Conservation (phyloP, 2,329 filamentous ascomycete genomes). For the Biscogniauxia mediterranea region DNA sequence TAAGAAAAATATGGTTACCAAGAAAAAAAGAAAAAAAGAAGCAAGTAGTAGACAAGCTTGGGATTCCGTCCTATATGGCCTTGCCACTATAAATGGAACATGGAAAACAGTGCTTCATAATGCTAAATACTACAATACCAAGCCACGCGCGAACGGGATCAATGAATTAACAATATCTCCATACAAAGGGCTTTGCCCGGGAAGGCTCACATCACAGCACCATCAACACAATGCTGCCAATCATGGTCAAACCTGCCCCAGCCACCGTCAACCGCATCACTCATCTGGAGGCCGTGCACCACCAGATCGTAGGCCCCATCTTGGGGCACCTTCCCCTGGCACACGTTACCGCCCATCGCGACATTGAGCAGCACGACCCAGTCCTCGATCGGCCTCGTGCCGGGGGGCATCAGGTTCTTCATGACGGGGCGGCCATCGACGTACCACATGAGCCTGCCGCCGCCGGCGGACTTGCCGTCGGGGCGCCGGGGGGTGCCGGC, state of each 20-base stretch:
- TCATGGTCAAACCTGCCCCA: conserved; percentile 54
- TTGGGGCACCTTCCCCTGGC: conserved; percentile 47
- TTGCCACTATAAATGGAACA: no score
- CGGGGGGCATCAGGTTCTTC: conserved; percentile 51
- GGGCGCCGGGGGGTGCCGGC: conserved; percentile 40
- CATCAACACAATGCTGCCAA: conserved; percentile 38
- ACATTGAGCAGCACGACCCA: conserved; percentile 58
- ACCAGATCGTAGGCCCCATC: conserved; percentile 58
- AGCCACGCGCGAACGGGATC: no score
- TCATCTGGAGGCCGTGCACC: conserved; percentile 51
- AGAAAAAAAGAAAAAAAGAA: no score
- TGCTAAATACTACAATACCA: no score
- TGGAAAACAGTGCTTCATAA: no score
- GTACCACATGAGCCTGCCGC: conserved; percentile 55
- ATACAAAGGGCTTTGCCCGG: not conserved
- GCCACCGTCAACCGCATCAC: conserved; percentile 51
- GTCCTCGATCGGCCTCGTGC: conserved; percentile 54
- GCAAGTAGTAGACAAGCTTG: no score
- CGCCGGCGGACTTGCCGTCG: conserved; percentile 42
- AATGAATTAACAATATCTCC: no score
- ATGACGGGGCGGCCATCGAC: conserved; percentile 57
- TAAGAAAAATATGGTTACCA: no score
- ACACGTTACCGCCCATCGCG: conserved; percentile 62
- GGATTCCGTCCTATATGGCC: no score
- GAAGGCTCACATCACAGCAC: conserved; percentile 21